Base-by-base conservation (phyloP, 768 basidiomycete species). In the Calocera cornea region DNA sequence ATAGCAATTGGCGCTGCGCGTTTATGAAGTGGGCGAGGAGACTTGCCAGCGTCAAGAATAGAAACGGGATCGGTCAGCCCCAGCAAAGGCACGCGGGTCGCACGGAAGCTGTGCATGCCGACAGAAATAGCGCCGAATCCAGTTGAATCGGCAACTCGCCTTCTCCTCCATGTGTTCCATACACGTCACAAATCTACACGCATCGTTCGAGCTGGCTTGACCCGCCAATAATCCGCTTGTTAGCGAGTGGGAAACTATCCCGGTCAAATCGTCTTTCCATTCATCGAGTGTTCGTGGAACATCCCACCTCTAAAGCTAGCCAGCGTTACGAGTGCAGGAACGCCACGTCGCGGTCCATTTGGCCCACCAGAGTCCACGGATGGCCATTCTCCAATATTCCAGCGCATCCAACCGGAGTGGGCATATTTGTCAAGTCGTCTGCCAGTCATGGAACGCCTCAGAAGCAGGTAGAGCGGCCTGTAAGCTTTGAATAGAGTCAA, bases 101-200 rank as follows among this genome's bases (percentile, higher is more conserved):
- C 14, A n/a, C 49, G 49, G 49, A 50, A 50, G 49, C 49, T 50
- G 49, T 50, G 49, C 49, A 50, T 16, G 49, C 49, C 49, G 49
- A 27, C 14, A 24, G 49, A 27, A 14, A 27, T 50, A 50, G 49
- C 49, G 49, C 49, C 49, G 49, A 50, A 14, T 50, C 22, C 14
- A 11, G 49, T 50, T 50, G 14, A 50, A n/a, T n/a, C n/a, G 14
- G 49, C 24, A 11, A 8, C 49, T 50, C 22, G 49, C 12, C 49
- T 50, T 50, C 49, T 50, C 22, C 49, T 24, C 49, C 49, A 50
- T 50, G 49, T n/a, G 49, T 50, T 50, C 22, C 49, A 50, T 50
- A 24, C 49, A 50, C 24, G 24, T 50, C 49, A 50, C 24, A 50
- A 50, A 41, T 41, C 40, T 41, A 41, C 19, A 19, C 10, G 19